phyloP scores from a whole-genome alignment of 768 basidiomycete species.

The Wakefieldia striispora region DNA sequence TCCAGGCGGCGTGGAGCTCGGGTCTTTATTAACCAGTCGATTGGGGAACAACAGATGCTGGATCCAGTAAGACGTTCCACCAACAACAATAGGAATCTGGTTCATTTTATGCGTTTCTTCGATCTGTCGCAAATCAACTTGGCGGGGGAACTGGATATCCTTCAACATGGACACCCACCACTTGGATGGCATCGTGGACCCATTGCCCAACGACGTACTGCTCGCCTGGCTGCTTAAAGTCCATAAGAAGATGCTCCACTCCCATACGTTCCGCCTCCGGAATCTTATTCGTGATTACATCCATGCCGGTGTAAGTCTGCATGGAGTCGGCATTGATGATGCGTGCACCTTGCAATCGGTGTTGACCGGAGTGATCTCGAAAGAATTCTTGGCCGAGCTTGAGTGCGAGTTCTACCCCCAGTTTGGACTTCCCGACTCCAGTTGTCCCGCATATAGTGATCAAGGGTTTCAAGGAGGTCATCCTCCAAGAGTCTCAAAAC shows the following conservation, averaged over 20 bases:
- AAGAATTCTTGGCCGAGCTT: constrained; percentile 39
- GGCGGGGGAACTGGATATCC: neutral
- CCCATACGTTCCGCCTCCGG: constrained; percentile 72
- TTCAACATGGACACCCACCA: constrained; percentile 48
- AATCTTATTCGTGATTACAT: constrained; percentile 94
- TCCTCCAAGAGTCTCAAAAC: constrained; percentile 1
- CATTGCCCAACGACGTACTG: constrained; percentile 88
- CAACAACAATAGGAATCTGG: constrained; percentile 85
- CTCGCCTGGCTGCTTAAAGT: constrained; percentile 80
- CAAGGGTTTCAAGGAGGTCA: constrained; percentile 53
- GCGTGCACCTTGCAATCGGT: constrained; percentile 59
- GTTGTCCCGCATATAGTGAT: constrained; percentile 92
- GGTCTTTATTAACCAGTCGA: constrained; percentile 45
- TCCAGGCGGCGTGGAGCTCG: constrained; percentile 3
- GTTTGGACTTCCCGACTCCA: constrained; percentile 92
- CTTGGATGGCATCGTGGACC: constrained; percentile 75
- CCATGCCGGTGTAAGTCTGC: constrained; percentile 92
- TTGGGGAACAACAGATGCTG: constrained; percentile 93
- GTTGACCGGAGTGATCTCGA: constrained; percentile 9
- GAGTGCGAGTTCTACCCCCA: constrained; percentile 85
- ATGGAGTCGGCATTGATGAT: constrained; percentile 97
- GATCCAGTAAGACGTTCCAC: constrained; percentile 97
- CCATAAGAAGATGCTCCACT: constrained; percentile 87
- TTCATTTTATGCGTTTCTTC: constrained; percentile 61
- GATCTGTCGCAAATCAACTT: constrained; percentile 48